A percentile compares a stretch with the other conserved stretches of the same genome.
Evolutionary conservation across 352 stramenopile species (phyloP).

Genomic region (Globisporangium radiosum): DNA sequence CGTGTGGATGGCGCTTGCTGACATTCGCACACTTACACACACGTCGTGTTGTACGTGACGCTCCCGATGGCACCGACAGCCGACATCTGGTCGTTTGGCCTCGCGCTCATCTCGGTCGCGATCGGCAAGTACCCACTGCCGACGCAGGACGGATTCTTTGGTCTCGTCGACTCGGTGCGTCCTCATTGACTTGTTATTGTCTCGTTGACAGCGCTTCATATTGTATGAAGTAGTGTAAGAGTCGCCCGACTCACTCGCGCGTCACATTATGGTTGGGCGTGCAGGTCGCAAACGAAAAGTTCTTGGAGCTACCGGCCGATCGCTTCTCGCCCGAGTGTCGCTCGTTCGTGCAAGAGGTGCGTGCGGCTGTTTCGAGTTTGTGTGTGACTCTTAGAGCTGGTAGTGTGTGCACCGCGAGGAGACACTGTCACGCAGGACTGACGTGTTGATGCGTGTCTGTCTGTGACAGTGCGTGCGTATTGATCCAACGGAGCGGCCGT

Average conservation of each 20-base stretch:
- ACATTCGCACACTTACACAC: constrained; percentile 2
- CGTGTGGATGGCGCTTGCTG: neutral
- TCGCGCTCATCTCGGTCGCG: constrained; percentile 73
- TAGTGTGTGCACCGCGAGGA: no score
- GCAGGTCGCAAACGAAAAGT: constrained; percentile 76
- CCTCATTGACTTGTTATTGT: neutral
- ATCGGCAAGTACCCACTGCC: constrained; percentile 80
- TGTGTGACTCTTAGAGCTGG: neutral
- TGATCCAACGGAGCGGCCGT: constrained; percentile 53
- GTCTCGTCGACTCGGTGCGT: constrained; percentile 68
- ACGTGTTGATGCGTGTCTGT: neutral
- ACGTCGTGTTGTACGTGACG: no score
- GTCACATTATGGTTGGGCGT: neutral
- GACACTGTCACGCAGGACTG: no score
- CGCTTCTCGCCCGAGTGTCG: constrained; percentile 62
- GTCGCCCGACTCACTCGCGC: no score
- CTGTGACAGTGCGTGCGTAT: constrained; percentile 50
- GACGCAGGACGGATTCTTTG: constrained; percentile 84
- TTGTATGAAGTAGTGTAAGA: no score
- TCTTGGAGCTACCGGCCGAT: constrained; percentile 53
- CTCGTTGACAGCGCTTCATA: no score
- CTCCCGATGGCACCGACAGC: constrained; percentile 12
- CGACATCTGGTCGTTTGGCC: constrained; percentile 82
- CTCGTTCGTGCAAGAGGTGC: constrained; percentile 65
- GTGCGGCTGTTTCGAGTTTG: neutral